These are phyloP conservation scores for Anthracocystis panici-leucophaei DNA, from an alignment of 1,284 basidiomycete species.

Conservation along the genomic window DNA sequence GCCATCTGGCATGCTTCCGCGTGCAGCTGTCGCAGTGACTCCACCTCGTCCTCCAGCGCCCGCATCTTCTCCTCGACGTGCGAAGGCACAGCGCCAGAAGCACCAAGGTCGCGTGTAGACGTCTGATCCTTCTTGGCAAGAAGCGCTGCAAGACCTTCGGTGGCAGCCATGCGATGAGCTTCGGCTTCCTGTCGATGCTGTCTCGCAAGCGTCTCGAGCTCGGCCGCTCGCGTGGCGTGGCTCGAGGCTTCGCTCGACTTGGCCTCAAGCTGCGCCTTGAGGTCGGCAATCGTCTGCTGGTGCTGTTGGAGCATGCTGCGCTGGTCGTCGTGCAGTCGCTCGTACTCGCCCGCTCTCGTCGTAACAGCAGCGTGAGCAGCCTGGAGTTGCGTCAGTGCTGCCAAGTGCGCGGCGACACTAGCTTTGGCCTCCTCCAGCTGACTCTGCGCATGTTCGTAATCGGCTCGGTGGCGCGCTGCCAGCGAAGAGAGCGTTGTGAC, in stretches of 20 bases:
- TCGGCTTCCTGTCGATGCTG: slow-evolving; percentile 71
- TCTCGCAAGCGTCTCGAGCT: slow-evolving; percentile 77
- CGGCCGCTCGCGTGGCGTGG: slow-evolving; percentile 81
- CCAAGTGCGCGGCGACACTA: slow-evolving; percentile 82
- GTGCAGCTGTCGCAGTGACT: slow-evolving; percentile 64
- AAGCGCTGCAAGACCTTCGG: slow-evolving; percentile 59
- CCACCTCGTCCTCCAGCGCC: slow-evolving; percentile 64
- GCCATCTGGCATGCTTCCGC: slow-evolving; percentile 63
- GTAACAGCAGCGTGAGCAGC: slow-evolving; percentile 81
- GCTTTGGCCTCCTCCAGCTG: slow-evolving; percentile 77
- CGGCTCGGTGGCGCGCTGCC: slow-evolving; percentile 82
- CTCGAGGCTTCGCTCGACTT: slow-evolving; percentile 50
- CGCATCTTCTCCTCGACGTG: slow-evolving; percentile 63
- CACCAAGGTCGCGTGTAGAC: slow-evolving; percentile 36
- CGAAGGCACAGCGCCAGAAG: slow-evolving; percentile 28
- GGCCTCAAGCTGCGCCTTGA: slow-evolving; percentile 78
- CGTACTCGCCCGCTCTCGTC: slow-evolving; percentile 83
- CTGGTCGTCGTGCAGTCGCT: slow-evolving; percentile 75
- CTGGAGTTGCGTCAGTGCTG: slow-evolving; percentile 86
- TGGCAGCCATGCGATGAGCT: slow-evolving; percentile 62
- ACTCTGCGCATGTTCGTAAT: slow-evolving; percentile 77
- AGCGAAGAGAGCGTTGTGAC: slow-evolving; percentile 81
- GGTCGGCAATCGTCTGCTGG: slow-evolving; percentile 79
- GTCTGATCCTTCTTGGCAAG: slow-evolving; percentile 57
- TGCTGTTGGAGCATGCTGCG: slow-evolving; percentile 62